Evolutionary conservation across 2,329 filamentous ascomycete species (phyloP).

Genomic region (Fusarium aywerte): DNA sequence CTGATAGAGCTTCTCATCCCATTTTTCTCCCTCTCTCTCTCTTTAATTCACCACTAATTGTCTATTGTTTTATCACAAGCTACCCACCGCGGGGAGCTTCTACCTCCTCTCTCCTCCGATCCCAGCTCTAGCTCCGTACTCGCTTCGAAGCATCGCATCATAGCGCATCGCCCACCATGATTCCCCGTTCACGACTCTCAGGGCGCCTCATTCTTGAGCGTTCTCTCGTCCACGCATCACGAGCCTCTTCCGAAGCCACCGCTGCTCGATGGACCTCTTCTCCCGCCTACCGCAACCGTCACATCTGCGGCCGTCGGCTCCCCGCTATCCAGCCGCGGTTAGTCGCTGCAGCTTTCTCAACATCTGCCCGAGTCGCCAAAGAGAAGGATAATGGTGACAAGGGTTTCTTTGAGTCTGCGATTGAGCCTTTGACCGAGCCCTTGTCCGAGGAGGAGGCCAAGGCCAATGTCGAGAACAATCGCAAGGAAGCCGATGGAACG

Average conservation of each 20-base stretch:
- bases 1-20: conserved; percentile 20
- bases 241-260: conserved; percentile 40
- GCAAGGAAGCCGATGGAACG: conserved; percentile 56
- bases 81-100: conserved; percentile 46
- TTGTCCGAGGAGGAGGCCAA: conserved; percentile 65
- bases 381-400: conserved; percentile 55
- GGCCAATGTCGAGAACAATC: conserved; percentile 61
- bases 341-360: conserved; percentile 52
- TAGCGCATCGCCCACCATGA: conserved; percentile 48
- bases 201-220: conserved; percentile 54
- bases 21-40: conserved; percentile 6
- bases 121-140: conserved; percentile 32
- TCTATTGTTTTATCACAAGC: conserved; percentile 14
- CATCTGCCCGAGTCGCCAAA: conserved; percentile 49
- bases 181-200: conserved; percentile 55
- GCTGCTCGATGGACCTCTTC: conserved; percentile 46
- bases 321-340: conserved; percentile 46
- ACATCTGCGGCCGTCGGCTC: conserved; percentile 50
- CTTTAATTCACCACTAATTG: conserved; percentile 32
- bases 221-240: conserved; percentile 45
- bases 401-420: conserved; percentile 63
- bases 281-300: conserved; percentile 44
- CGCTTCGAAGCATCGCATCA: conserved; percentile 19
- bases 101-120: conserved; percentile 14
- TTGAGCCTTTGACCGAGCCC: conserved; percentile 56